Evolutionary conservation across 768 basidiomycete species (phyloP).

Genomic region (Trametes elegans): DNA sequence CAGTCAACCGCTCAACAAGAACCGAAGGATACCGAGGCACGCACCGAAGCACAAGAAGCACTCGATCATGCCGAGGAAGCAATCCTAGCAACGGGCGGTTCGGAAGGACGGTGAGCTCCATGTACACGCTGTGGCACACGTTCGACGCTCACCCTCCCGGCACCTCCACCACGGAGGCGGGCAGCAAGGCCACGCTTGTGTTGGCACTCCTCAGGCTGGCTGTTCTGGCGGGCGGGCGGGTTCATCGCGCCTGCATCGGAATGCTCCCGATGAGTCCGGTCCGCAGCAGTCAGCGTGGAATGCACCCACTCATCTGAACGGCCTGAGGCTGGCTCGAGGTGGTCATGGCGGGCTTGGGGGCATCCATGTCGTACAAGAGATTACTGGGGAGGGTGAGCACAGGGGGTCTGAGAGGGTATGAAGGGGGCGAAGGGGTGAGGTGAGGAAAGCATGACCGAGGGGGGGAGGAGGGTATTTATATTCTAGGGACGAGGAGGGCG

Average conservation of each 20-base stretch:
- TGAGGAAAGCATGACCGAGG: neutral
- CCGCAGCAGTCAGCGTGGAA: neutral
- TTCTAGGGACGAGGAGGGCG: neutral
- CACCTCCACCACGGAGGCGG: constrained; percentile 71
- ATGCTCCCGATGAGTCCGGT: neutral
- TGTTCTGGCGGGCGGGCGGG: constrained; percentile 36
- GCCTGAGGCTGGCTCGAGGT: constrained; percentile 58
- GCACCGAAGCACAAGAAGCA: constrained; percentile 76
- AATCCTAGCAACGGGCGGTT: constrained; percentile 48
- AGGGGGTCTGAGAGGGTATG: neutral
- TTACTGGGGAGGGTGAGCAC: neutral
- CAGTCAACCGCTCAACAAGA: neutral
- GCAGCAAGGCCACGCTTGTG: constrained; percentile 45
- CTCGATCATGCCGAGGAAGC: constrained; percentile 56
- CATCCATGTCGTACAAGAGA: constrained; percentile 28
- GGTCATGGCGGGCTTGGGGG: constrained; percentile 29
- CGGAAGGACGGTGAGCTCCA: neutral
- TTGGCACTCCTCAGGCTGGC: constrained; percentile 32
- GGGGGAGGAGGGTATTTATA: constrained; percentile 9
- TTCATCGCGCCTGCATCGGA: constrained; percentile 44
- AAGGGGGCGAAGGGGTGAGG: neutral
- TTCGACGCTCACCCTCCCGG: constrained; percentile 47
- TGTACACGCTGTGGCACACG: too few species aligned
- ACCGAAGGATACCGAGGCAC: constrained; percentile 23
- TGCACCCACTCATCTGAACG: constrained; percentile 59